phyloP scores from a whole-genome alignment of 139 green algal genomes.

The Volvox africanus region DNA sequence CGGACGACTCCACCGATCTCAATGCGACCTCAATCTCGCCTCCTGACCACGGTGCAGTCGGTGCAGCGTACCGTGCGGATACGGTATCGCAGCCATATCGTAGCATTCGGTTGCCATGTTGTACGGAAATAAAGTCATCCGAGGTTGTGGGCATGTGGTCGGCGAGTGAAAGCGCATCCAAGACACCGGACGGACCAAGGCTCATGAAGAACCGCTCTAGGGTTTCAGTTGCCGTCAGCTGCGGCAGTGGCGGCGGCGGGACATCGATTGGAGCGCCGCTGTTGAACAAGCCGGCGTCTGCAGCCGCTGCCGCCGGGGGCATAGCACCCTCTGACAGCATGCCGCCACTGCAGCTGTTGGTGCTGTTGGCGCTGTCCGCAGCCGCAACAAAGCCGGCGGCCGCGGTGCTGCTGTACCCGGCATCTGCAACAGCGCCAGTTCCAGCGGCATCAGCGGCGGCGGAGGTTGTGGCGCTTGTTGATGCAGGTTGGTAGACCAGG shows the following conservation, averaged over 20 bases:
- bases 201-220: background rate
- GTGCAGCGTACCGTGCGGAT: background rate
- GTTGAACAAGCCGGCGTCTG: no score
- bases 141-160: background rate
- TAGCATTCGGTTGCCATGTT: background rate
- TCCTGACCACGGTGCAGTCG: background rate
- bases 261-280: background rate
- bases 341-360: no score
- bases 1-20: background rate
- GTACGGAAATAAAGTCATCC: conserved; percentile 17
- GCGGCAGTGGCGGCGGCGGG: background rate
- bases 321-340: no score
- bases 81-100: background rate
- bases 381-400: background rate
- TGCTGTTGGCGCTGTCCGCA: background rate
- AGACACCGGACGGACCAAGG: background rate
- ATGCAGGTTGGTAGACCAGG: background rate
- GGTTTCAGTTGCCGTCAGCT: background rate
- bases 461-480: background rate
- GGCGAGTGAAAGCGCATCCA: background rate
- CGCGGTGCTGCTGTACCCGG: background rate
- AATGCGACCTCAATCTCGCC: background rate
- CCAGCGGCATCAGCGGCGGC: background rate
- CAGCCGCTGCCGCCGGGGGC: no score
- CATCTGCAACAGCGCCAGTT: background rate